phyloP scores from a whole-genome alignment of 306 rosid species.

The Sicyos baderoa region DNA sequence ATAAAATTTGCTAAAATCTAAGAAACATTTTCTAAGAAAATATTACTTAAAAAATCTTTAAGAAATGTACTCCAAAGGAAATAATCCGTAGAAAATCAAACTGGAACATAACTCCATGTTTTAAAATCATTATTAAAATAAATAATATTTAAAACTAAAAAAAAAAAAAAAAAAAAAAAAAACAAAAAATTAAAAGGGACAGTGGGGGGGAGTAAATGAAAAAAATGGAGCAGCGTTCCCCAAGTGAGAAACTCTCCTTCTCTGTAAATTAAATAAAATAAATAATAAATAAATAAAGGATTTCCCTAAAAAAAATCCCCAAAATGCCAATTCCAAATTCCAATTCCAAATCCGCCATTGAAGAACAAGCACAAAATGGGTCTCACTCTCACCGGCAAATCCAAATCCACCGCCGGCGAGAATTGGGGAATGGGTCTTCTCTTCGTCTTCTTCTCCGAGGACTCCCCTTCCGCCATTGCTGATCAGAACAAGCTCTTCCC shows the following conservation, averaged over 20 bases:
- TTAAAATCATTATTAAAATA: no score
- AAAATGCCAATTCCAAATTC: constrained; percentile 1
- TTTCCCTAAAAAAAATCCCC: background rate
- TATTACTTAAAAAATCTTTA: no score
- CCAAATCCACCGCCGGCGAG: constrained; percentile 24
- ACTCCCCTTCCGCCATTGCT: constrained; percentile 27
- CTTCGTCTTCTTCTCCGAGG: constrained; percentile 61
- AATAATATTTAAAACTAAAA: background rate
- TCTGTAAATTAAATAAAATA: background rate
- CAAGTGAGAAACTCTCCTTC: background rate
- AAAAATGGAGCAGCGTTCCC: background rate
- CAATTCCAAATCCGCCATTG: background rate
- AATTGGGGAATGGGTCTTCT: constrained; percentile 59
- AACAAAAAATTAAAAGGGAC: background rate
- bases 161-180: background rate
- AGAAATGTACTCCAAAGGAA: no score
- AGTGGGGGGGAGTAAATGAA: background rate
- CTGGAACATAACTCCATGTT: no score
- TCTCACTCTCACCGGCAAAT: constrained; percentile 25
- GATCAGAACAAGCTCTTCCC: constrained; percentile 27
- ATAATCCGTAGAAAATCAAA: no score
- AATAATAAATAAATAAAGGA: background rate
- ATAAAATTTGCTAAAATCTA: no score
- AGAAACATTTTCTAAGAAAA: no score
- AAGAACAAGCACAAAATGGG: constrained; percentile 16